These are phyloP conservation scores for Pholiota microspora DNA, from an alignment of 768 basidiomycete species.

Conservation along the genomic window DNA sequence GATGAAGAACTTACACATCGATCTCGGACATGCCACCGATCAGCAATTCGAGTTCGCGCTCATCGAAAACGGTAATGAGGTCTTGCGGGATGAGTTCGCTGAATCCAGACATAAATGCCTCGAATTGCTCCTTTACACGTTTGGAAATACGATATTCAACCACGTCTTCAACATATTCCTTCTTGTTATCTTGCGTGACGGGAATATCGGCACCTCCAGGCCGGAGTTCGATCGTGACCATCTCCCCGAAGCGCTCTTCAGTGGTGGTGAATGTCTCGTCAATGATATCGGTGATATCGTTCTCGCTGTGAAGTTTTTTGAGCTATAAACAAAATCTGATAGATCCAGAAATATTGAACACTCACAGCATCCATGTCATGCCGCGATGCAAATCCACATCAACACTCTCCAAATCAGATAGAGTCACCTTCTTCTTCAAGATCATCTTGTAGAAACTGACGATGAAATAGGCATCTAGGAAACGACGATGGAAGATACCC, in stretches of 20 bases:
- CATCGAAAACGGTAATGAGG: conserved; percentile 97
- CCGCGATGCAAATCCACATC: conserved; percentile 94
- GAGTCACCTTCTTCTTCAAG: conserved; percentile 92
- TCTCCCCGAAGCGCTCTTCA: conserved; percentile 97
- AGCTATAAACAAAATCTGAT: neutral
- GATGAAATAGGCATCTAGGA: conserved; percentile 99
- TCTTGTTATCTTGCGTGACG: conserved; percentile 98
- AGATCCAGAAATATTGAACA: conserved; percentile 10
- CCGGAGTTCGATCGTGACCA: conserved; percentile 95
- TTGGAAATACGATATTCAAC: conserved; percentile 97
- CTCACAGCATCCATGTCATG: conserved; percentile 98
- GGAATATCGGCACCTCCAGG: conserved; percentile 81
- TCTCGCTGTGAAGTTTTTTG: conserved; percentile 60
- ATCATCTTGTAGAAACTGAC: conserved; percentile 99
- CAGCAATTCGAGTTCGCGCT: conserved; percentile 93
- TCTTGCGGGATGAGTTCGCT: conserved; percentile 99
- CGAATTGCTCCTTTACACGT: conserved; percentile 98
- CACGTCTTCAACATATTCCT: conserved; percentile 92
- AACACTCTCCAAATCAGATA: conserved; percentile 93
- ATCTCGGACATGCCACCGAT: conserved; percentile 99
- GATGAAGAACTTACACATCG: conserved; percentile 87
- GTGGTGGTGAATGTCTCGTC: conserved; percentile 97
- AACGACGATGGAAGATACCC: conserved; percentile 98
- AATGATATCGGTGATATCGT: conserved; percentile 97
- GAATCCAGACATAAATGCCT: conserved; percentile 99